Base-by-base conservation (phyloP, 2,329 filamentous ascomycete genomes). In the Xylariaceae sp. region DNA sequence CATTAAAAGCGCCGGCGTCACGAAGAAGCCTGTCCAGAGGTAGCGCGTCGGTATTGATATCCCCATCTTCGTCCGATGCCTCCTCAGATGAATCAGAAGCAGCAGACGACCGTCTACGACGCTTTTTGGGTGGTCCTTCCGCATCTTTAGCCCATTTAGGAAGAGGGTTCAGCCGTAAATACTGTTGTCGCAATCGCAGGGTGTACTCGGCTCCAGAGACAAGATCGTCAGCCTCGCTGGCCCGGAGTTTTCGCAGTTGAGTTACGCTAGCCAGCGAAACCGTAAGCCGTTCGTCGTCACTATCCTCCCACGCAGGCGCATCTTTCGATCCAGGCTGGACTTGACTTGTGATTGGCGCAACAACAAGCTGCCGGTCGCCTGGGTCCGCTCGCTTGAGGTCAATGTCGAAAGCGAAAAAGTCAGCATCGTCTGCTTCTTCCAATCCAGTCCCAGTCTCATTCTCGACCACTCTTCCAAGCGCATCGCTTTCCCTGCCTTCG, bases 141-240 rank as follows among this genome's bases (percentile, higher is more conserved):
- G 79, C 73, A 35, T 78, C 76, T 49, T 72, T 71, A 4, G 80
- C 83, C 83, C 83, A 86, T 19, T 76, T 75, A 4, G 83, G 83
- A n/a, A 76, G 69, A 3, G 83, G 81, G 62, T 85, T 80, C 46
- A 83, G 72, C 47, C 75, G 75, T 58, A 82, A 72, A 59, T 83
- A 95, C 68, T 96, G 91, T 66, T 86, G 84, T 56, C 91, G 84
- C 64, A 99, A 73, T 60, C 94, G 78, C 64, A 80, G 81, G 53
- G 85, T 83, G 71, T 99, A 99, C 70, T 96, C 92, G 58, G 83
- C 85, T 47, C 94, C 94, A 62, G 76, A 89, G 60, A 99, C 83
- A 8, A 95, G 69, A 69, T 99, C 94, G 66, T 99, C 94, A 1
- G 81, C 82, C 67, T 92, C 90, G 2, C 84, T 86, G 49, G 85